phyloP scores from a whole-genome alignment of 805 yeast species.

The Candida multigemmis region DNA sequence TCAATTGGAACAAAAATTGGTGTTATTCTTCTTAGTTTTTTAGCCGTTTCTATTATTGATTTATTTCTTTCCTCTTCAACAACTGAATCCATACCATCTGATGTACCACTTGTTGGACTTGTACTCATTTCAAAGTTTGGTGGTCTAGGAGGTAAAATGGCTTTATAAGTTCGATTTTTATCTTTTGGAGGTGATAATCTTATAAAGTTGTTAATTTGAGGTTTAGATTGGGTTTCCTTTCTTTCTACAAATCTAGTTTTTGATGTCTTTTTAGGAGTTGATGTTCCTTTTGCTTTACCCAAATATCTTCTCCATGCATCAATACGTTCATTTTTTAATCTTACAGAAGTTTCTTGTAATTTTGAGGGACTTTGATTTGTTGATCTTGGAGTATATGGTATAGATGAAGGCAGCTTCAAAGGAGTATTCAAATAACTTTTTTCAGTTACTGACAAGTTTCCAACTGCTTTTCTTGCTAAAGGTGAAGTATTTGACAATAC shows the following conservation, averaged over 20 bases:
- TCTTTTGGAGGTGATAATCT: background rate
- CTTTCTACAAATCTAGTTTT: no score
- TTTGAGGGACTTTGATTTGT: conserved; percentile 24
- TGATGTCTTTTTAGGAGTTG: conserved; percentile 6
- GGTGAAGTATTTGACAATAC: conserved; percentile 22
- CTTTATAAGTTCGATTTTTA: no score
- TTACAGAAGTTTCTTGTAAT: conserved; percentile 28
- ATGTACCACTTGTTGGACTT: no score
- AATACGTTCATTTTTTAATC: conserved; percentile 22
- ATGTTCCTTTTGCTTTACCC: conserved; percentile 12
- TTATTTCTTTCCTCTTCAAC: no score
- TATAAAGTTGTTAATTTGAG: background rate
- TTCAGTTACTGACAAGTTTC: conserved; percentile 3
- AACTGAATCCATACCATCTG: no score
- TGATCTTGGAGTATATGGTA: conserved; percentile 12
- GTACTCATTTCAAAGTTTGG: conserved; percentile 4
- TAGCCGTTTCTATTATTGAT: conserved; percentile 26
- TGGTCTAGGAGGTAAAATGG: conserved; percentile 7
- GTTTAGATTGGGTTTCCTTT: no score
- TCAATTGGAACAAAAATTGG: conserved; percentile 28
- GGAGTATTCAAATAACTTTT: conserved; percentile 25
- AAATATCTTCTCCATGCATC: conserved; percentile 25
- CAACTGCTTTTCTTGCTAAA: conserved; percentile 13
- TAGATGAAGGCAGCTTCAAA: conserved; percentile 10
- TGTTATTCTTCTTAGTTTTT: conserved; percentile 20